These are phyloP conservation scores for Diaporthe nobilis DNA, from an alignment of 2,329 filamentous ascomycete genomes.

Conservation along the genomic window DNA sequence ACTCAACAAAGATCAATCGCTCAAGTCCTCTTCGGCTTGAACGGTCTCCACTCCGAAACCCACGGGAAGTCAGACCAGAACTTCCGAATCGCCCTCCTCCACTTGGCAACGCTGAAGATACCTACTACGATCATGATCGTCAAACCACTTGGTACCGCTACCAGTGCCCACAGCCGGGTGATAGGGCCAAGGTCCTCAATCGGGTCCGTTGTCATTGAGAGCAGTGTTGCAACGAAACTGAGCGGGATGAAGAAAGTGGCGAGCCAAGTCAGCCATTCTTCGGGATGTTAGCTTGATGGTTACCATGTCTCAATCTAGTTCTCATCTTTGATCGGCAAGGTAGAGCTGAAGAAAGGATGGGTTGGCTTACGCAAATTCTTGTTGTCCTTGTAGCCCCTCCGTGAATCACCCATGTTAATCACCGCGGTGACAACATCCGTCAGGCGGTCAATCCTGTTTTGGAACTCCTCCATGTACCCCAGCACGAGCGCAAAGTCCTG, in stretches of 20 bases:
- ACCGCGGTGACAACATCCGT: conserved; percentile 51
- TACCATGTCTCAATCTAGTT: neutral
- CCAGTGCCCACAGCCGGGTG: conserved; percentile 35
- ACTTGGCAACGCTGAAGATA: conserved; percentile 39
- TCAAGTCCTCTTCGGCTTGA: conserved; percentile 21
- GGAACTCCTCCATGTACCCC: conserved; percentile 50
- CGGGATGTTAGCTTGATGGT: neutral
- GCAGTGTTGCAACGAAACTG: conserved; percentile 49
- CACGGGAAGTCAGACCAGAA: conserved; percentile 26
- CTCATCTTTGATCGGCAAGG: accelerated
- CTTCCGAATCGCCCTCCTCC: conserved; percentile 32
- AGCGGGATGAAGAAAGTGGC: conserved; percentile 53
- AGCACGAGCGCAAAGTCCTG: conserved; percentile 47
- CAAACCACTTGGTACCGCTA: conserved; percentile 38
- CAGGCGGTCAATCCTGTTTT: conserved; percentile 51
- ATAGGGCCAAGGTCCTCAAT: conserved; percentile 29
- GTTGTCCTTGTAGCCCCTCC: conserved; percentile 49
- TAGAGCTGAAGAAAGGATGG: neutral
- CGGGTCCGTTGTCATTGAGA: conserved; percentile 49
- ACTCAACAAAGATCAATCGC: neutral
- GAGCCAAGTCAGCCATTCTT: conserved; percentile 50
- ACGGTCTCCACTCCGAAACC: conserved; percentile 12
- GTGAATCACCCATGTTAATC: conserved; percentile 50
- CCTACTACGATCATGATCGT: conserved; percentile 32
- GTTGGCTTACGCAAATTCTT: conserved; percentile 46